Evolutionary conservation across 805 yeast species (phyloP), one percentile per base, ranked within the genome.

Genomic region (Suhomyces sp.): DNA sequence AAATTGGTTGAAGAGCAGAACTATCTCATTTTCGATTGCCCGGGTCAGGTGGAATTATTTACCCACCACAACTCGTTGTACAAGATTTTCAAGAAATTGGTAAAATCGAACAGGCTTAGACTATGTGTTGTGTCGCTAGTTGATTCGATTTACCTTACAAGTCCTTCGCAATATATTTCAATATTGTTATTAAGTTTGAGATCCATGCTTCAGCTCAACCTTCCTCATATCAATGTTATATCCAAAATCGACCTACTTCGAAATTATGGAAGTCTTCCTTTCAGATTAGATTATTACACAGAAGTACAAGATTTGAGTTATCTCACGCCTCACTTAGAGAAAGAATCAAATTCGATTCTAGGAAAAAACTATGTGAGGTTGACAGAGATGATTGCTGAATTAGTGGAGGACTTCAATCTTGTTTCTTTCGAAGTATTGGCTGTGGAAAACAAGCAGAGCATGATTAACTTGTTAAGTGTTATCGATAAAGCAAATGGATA

Each of bases 401-500:
- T 94, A 42, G 86, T 94, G 1, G 87, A 87, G 51, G 97, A 93
- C 65, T 94, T 88, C 68, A 88, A 90, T 44, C 74, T 94, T 51
- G 96, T 94, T 0, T 84, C 88, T 3, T 94, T 88, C 65, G 96
- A 90, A 62, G 99, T 94, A 1, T 70, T 94, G 44, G 83, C 96
- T 0, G 87, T 94, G 3, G 98, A 94, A 62, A 96, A 94, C 67
- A 94, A 94, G 64, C 83, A 85, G 54, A 84, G 94, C 31, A 94
- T 94, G 98, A 92, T 94, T 29, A 80, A 86, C 48, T 69, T 94
- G 36, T 77, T 94, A 44, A 78, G 87, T 13, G 76, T 83, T 1
- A 83, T 94, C 8, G 99, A 94, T 65, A 92, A 88, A 65, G 93
- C 97, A 2, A 89, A 87, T 61, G 99, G 99, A 0, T 94, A 94